Evolutionary conservation across 306 rosid genomes (phyloP).

Genomic region (Cucurbita ficifolia): DNA sequence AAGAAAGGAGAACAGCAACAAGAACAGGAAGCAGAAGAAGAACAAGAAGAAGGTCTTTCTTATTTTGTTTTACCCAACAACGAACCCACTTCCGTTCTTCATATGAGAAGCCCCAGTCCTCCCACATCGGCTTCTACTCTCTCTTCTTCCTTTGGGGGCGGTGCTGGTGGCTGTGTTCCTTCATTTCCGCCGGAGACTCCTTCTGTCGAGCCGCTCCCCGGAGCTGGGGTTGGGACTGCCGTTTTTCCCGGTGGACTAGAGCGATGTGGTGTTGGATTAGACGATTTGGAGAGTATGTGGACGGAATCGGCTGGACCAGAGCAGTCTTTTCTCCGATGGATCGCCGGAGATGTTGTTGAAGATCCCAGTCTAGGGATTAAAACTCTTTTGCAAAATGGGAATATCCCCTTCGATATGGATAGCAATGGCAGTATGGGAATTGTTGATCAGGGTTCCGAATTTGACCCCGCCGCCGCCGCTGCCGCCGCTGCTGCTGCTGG

Average conservation of each 20-base stretch:
- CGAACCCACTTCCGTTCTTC: conserved; percentile 33
- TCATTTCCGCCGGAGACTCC: conserved; percentile 11
- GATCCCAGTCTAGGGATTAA: conserved; percentile 20
- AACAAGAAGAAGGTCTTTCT: conserved; percentile 1
- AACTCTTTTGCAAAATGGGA: conserved; percentile 16
- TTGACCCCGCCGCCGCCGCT: neutral
- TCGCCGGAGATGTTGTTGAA: conserved; percentile 23
- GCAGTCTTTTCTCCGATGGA: conserved; percentile 30
- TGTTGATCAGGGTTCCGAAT: conserved; percentile 21
- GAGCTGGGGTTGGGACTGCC: conserved; percentile 18
- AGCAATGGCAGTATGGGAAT: conserved; percentile 22
- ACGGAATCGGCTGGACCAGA: conserved; percentile 28
- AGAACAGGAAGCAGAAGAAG: neutral
- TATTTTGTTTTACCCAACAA: neutral
- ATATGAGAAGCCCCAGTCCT: conserved; percentile 37
- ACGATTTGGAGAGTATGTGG: conserved; percentile 28
- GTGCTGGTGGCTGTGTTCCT: conserved; percentile 6
- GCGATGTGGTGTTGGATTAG: conserved; percentile 25
- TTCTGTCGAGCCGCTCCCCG: conserved; percentile 2
- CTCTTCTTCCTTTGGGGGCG: conserved; percentile 24
- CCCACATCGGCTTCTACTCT: conserved; percentile 35
- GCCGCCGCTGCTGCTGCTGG: neutral
- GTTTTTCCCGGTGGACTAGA: neutral
- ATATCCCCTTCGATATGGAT: conserved; percentile 14
- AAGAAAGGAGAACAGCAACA: neutral